These are phyloP conservation scores for Scenedesmus sp. DNA, from an alignment of 163 green algal species.

Conservation along the genomic window DNA sequence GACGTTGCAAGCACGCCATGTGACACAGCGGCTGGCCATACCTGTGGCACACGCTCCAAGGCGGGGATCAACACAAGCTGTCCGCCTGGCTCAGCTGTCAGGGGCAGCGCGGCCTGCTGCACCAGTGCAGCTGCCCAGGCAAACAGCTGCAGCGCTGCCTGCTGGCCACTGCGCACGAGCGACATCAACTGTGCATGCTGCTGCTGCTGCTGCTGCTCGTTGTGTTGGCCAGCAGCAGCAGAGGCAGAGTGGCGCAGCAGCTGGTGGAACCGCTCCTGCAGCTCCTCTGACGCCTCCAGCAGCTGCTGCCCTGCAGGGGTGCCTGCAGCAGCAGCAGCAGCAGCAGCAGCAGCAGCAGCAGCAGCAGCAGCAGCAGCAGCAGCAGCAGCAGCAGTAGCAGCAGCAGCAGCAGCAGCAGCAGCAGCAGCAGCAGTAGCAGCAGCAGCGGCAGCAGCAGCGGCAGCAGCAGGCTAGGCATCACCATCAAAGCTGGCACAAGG, in stretches of 20 bases:
- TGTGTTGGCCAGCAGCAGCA: neutral
- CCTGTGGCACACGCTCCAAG: neutral
- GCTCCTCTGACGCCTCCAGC: neutral
- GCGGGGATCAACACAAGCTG: neutral
- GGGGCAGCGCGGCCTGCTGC: neutral
- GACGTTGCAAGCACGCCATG: too few species aligned
- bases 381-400: neutral
- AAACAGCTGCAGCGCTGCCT: neutral
- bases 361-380: neutral
- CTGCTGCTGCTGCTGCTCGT: conserved; percentile 1
- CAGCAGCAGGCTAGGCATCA: neutral
- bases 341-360: neutral
- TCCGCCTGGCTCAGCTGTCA: neutral
- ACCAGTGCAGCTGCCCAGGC: conserved; percentile 11
- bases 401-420: neutral
- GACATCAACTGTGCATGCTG: neutral
- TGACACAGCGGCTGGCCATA: neutral
- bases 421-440: neutral
- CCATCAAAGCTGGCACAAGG: neutral
- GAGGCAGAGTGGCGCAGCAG: neutral
- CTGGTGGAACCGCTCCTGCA: neutral
- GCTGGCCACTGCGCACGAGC: neutral
- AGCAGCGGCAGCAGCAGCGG: neutral
- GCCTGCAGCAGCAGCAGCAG: conserved; percentile 5
- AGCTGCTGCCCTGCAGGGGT: conserved; percentile 24